A percentile compares a stretch with the other conserved stretches of the same genome.
Conservation (phyloP, 345 rosid species). For the Durio zibethinus region DNA sequence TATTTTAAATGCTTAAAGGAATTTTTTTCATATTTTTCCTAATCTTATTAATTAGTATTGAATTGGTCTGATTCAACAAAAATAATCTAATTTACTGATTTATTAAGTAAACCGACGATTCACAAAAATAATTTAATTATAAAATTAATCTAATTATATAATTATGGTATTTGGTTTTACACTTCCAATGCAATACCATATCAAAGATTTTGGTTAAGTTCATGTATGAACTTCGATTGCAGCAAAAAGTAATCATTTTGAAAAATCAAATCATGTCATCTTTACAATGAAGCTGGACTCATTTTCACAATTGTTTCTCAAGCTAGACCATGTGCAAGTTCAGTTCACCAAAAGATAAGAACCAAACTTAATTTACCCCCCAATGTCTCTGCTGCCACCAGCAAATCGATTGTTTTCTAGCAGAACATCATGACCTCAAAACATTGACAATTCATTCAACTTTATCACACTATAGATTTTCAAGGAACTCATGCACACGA, state of each 20-base stretch:
- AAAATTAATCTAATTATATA: too few species aligned
- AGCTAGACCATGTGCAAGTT: neutral
- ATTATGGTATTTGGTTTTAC: neutral
- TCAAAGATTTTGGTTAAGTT: neutral
- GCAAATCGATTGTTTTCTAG: neutral
- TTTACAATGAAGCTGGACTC: constrained; percentile 11
- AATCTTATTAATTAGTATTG: too few species aligned
- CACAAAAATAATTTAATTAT: too few species aligned
- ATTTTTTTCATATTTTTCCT: too few species aligned
- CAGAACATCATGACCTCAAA: neutral
- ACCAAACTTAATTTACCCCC: neutral
- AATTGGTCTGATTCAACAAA: too few species aligned
- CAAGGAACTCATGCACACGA: neutral
- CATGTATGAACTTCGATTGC: neutral
- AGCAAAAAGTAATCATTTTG: neutral
- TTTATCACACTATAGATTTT: neutral
- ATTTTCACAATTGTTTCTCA: neutral
- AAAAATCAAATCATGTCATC: neutral
- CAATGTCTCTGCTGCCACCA: neutral
- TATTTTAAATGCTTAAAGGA: too few species aligned
- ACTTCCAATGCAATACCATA: neutral
- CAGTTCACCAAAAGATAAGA: neutral
- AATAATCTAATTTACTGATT: too few species aligned
- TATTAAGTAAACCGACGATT: too few species aligned
- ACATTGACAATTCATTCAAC: neutral